Evolutionary conservation across 2,329 filamentous ascomycete genomes (phyloP), one percentile per base, ranked within the genome.

Genomic region (Beauveria sp.): DNA sequence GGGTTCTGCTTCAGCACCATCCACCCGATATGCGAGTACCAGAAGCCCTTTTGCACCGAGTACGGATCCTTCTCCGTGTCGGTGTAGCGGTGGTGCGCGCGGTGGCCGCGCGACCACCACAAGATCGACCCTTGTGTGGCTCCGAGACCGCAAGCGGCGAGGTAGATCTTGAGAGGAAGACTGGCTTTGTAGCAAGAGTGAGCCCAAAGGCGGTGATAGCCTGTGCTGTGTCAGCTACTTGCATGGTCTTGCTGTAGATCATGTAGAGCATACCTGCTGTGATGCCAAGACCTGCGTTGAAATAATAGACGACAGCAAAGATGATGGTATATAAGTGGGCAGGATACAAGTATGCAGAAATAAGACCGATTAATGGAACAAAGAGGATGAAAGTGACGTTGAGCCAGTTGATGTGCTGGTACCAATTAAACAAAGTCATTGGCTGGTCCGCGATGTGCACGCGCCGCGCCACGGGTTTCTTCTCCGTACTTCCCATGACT

Each of bases 1-100:
- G 90, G 90, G 79, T 96, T 93, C 79, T 96, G 91, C 82, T 93
- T 93, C 82, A 96, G 86, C 71, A 96, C 77, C 90, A 96, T 95
- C 91, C 91, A 96, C 70, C 91, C 91, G 62, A 96, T 79, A 78
- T 77, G 72, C 16, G 85, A 91, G 83, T 93, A 93, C 67, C 91
- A 77, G 55, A 95, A 82, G 67, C 91, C 91, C 81, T 96, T 96
- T 78, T 90, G 87, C 68, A 96, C 91, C 28, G 89, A 93, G 81
- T 96, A 96, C 55, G 91, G 91, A 68, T 96, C 91, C 81, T 95
- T 95, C 43, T 93, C 89, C 70, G 91, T 96, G 73, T 96, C 91
- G 79, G 91, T 96, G 75, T 95, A 96, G 70, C 91, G 85, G 81
- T 96, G 91, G 75, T 96, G 91, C 70, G 90, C 89, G 67, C 91